Evolutionary conservation across 306 rosid species (phyloP).

Genomic region (Mimosa pudica): DNA sequence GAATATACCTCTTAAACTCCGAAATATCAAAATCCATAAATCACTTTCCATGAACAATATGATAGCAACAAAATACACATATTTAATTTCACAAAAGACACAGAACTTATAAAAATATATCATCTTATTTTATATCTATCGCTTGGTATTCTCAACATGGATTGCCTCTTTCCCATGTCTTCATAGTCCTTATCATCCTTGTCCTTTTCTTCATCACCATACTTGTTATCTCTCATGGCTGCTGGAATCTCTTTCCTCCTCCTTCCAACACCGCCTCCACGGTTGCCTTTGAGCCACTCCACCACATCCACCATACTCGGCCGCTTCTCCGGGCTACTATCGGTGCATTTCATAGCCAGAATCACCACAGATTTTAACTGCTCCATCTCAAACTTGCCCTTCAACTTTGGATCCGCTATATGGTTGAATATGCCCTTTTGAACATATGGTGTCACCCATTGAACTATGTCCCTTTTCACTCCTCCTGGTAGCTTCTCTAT

Average conservation of each 20-base stretch:
- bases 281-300: constrained; percentile 49
- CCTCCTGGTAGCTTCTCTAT: constrained; percentile 75
- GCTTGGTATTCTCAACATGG: constrained; percentile 24
- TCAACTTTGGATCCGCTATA: constrained; percentile 63
- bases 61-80: neutral
- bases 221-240: neutral
- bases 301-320: constrained; percentile 68
- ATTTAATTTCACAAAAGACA: neutral
- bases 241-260: constrained; percentile 26
- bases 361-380: constrained; percentile 48
- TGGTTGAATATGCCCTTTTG: constrained; percentile 54
- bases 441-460: constrained; percentile 68
- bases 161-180: constrained; percentile 32
- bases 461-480: constrained; percentile 78
- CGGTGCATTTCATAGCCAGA: constrained; percentile 61
- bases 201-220: constrained; percentile 21
- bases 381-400: constrained; percentile 49
- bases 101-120: neutral
- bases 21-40: neutral
- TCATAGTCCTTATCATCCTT: constrained; percentile 37
- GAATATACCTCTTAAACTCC: constrained; percentile 22
- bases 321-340: constrained; percentile 48
- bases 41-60: constrained; percentile 3
- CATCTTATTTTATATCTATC: constrained; percentile 41
- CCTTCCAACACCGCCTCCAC: constrained; percentile 4